A percentile compares a stretch with the other conserved stretches of the same genome.
phyloP scores from a whole-genome alignment of 2,329 filamentous ascomycete species.

The Thielaviopsis musarum region DNA sequence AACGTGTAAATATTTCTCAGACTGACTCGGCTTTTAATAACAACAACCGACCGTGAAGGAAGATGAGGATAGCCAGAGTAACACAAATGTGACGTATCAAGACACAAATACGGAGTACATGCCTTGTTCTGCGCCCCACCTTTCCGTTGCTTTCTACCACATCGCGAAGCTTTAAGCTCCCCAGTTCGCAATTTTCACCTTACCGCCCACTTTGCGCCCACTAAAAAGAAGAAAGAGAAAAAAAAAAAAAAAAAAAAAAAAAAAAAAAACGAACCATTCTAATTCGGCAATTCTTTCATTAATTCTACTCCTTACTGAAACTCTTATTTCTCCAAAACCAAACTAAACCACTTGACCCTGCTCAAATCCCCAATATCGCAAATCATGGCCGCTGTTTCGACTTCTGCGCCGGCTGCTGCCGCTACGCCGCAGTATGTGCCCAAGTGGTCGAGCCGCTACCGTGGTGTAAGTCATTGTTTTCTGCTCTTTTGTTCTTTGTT shows the following conservation, averaged over 20 bases:
- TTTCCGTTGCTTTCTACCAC: background rate
- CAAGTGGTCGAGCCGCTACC: constrained; percentile 43
- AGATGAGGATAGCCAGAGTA: too few species aligned
- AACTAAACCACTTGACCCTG: background rate
- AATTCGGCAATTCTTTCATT: background rate
- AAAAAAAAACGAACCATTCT: too few species aligned
- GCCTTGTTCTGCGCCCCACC: background rate
- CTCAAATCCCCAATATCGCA: background rate
- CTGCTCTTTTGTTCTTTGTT: background rate
- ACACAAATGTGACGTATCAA: background rate
- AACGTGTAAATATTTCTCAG: too few species aligned
- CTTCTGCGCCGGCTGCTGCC: constrained; percentile 16
- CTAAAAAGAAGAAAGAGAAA: background rate
- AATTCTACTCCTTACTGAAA: background rate
- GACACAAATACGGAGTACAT: too few species aligned
- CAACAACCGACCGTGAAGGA: too few species aligned
- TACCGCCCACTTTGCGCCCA: background rate
- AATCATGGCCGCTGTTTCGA: constrained; percentile 14
- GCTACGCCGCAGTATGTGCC: constrained; percentile 22
- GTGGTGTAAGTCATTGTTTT: constrained; percentile 33
- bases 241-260: too few species aligned
- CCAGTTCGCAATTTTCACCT: background rate
- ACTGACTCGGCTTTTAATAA: too few species aligned
- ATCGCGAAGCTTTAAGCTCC: background rate
- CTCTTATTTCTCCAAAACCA: background rate